Evolutionary conservation across 257 asterid species (phyloP).

Genomic region (Misopates orontium): DNA sequence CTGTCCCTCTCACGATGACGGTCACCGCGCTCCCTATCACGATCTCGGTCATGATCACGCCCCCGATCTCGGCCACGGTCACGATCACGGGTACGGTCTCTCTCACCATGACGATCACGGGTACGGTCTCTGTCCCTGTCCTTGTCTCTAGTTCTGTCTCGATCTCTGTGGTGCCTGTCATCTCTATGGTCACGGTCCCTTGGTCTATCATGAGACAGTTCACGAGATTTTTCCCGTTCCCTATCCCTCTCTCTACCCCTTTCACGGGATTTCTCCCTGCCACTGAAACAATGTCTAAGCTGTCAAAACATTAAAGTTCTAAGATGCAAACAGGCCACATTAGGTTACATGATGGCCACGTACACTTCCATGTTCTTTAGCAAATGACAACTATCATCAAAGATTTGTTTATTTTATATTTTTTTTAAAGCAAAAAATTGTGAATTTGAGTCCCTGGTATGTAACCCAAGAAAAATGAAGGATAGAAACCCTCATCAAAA

Average conservation of each 20-base stretch:
- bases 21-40: conserved; percentile 38
- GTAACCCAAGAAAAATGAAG: neutral
- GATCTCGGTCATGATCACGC: conserved; percentile 50
- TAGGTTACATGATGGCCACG: neutral
- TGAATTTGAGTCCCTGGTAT: neutral
- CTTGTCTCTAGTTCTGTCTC: conserved; percentile 67
- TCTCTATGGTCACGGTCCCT: conserved; percentile 88
- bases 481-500: neutral
- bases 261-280: conserved; percentile 89
- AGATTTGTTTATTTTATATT: too few relatives aligned
- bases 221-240: conserved; percentile 70
- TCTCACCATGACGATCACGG: conserved; percentile 54
- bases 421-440: neutral
- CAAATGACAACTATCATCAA: too few relatives aligned
- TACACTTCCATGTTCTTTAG: too few relatives aligned
- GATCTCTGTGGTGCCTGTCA: conserved; percentile 85
- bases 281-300: conserved; percentile 39
- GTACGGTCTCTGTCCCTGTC: conserved; percentile 70
- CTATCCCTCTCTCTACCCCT: conserved; percentile 67
- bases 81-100: conserved; percentile 60
- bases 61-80: conserved; percentile 50
- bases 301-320: neutral
- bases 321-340: neutral
- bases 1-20: conserved; percentile 58
- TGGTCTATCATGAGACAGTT: conserved; percentile 73